phyloP scores from a whole-genome alignment of 768 basidiomycete genomes.

The Kwoniella sp. region DNA sequence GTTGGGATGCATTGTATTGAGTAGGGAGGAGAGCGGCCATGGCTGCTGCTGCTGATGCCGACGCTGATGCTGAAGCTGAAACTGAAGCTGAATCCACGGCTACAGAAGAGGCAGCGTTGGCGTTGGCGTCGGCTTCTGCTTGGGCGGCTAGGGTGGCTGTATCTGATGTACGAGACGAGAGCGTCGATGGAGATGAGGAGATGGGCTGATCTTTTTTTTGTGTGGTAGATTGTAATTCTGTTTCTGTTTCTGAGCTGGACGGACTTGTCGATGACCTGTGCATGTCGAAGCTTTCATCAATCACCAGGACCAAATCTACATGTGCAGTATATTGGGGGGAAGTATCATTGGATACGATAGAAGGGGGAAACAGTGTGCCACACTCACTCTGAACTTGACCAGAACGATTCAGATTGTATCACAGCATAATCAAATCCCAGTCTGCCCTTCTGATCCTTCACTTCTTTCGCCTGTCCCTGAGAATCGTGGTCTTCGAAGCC shows the following conservation, averaged over 20 bases:
- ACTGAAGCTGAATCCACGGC: too few species aligned
- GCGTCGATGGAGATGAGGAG: background rate
- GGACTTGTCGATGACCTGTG: too few species aligned
- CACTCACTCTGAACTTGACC: background rate
- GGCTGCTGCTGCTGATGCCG: constrained; percentile 5
- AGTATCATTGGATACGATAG: too few species aligned
- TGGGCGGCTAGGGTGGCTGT: constrained; percentile 3
- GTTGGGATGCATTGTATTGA: constrained; percentile 19
- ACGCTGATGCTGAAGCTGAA: too few species aligned
- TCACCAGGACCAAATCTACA: too few species aligned
- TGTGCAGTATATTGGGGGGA: too few species aligned
- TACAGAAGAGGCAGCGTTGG: constrained; percentile 1
- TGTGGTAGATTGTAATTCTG: background rate
- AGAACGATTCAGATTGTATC: constrained; percentile 13
- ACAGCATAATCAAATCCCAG: constrained; percentile 40
- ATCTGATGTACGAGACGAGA: background rate
- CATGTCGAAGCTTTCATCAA: too few species aligned
- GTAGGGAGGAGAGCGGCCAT: constrained; percentile 3
- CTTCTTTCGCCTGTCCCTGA: constrained; percentile 3
- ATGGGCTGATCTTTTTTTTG: background rate
- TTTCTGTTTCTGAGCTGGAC: too few species aligned
- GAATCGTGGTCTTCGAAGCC: background rate
- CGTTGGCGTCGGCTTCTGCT: constrained; percentile 5
- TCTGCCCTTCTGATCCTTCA: background rate
- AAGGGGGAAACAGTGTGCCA: background rate